Evolutionary conservation across 768 basidiomycete genomes (phyloP).

Genomic region (Tephrocybe sp.): DNA sequence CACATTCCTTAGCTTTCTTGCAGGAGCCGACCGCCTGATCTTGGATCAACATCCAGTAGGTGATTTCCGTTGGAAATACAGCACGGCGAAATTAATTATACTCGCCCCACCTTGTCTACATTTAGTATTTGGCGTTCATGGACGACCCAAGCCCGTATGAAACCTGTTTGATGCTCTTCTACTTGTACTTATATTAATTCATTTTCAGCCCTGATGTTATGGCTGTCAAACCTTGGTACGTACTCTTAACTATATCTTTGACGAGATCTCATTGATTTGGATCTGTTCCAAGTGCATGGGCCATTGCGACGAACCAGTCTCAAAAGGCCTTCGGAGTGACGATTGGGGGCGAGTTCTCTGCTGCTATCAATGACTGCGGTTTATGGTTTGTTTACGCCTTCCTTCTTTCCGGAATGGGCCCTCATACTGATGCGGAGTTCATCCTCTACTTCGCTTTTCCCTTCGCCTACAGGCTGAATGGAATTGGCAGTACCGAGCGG

Average conservation of each 20-base stretch:
- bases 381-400: conserved; percentile 46
- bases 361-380: conserved; percentile 78
- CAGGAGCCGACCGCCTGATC: conserved; percentile 59
- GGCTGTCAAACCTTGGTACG: conserved; percentile 45
- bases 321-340: conserved; percentile 76
- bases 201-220: conserved; percentile 35
- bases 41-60: conserved; percentile 61
- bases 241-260: conserved; percentile 3
- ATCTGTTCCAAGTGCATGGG: conserved; percentile 40
- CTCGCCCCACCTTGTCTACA: conserved; percentile 40
- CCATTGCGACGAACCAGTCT: conserved; percentile 55
- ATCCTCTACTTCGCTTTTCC: neutral
- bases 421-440: conserved; percentile 7
- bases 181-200: conserved; percentile 1
- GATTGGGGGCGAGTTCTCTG: conserved; percentile 80
- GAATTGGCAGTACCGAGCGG: conserved; percentile 37
- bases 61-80: neutral
- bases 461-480: conserved; percentile 39
- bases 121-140: conserved; percentile 46
- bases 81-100: too few species aligned
- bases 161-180: neutral
- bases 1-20: conserved; percentile 36
- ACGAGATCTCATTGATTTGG: conserved; percentile 5
- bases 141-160: conserved; percentile 41
- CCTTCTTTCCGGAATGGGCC: conserved; percentile 11